Evolutionary conservation across 2,329 filamentous ascomycete genomes (phyloP), one percentile per base, ranked within the genome.

Genomic region (Fusarium xyrophilum): DNA sequence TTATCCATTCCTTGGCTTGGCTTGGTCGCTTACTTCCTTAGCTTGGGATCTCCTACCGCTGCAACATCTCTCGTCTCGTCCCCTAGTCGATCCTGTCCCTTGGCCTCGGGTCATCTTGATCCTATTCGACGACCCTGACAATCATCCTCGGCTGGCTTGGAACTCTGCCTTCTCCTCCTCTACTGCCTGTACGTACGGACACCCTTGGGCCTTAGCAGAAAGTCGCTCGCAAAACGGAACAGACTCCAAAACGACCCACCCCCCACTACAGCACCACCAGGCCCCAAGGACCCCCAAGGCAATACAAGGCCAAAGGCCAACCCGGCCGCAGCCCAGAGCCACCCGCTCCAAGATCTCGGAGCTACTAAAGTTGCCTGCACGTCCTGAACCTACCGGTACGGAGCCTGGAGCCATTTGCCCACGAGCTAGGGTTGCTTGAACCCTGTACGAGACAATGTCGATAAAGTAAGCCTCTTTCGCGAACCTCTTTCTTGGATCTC

Each of bases 391-490:
- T 73, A 67, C 63, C 72, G 73, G 70, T 71, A 74, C 73, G 71
- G 71, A 74, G 70, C 69, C 72, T 70, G 68, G 69, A 74, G 72
- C 72, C 69, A 74, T 74, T 74, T 69, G 70, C 64, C 72, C 67
- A 71, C 66, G 69, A 75, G 72, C 76, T 75, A 74, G 75, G 76
- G 75, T 76, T 75, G 70, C 67, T 72, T 70, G 71, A 76, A 76
- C 77, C 75, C 73, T 77, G 73, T 75, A 75, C 64, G 72, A 75
- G 74, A 82, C 75, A 76, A 85, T 85, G 83, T 85, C 83, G 76
- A 84, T 85, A 83, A 85, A 85, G 83, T 85, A 81, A 82, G 82
- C 81, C 75, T 76, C 71, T 66, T 74, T 72, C 65, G 69, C 74
- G 72, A 73, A 64, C 64, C 68, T 70, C 71, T 65, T 66, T 71